These are phyloP conservation scores for Trichoderma sp. DNA, from an alignment of 2,329 filamentous ascomycete genomes.

Conservation along the genomic window DNA sequence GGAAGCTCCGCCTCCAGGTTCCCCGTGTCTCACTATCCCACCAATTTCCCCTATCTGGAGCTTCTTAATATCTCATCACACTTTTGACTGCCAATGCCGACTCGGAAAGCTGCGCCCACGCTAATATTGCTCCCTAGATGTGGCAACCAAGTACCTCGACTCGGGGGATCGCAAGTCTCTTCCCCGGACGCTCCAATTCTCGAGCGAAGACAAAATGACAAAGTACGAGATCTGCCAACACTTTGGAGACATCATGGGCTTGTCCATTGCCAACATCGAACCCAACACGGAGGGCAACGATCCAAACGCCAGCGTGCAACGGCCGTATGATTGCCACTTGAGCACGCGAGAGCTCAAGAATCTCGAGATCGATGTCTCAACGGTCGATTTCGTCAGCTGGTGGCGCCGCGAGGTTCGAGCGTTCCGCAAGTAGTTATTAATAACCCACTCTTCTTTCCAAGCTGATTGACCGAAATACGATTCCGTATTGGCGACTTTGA, in stretches of 20 bases:
- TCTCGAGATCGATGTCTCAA: conserved; percentile 70
- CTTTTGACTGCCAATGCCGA: neutral
- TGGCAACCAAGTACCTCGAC: conserved; percentile 66
- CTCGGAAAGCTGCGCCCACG: neutral
- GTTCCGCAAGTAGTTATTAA: conserved; percentile 49
- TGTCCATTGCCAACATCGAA: conserved; percentile 66
- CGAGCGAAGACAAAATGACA: conserved; percentile 79
- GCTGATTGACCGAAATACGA: neutral
- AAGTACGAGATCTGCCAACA: conserved; percentile 85
- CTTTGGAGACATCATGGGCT: conserved; percentile 75
- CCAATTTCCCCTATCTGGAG: neutral
- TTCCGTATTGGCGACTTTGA: neutral
- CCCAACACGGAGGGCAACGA: conserved; percentile 71
- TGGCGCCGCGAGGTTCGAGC: conserved; percentile 67
- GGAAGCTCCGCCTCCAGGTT: neutral
- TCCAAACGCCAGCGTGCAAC: conserved; percentile 66
- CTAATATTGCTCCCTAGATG: conserved; percentile 47
- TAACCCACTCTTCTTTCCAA: neutral
- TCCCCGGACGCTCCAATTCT: conserved; percentile 77
- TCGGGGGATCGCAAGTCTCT: conserved; percentile 51
- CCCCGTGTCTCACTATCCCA: conserved; percentile 13
- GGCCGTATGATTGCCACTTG: conserved; percentile 86
- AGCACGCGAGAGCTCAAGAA: conserved; percentile 72
- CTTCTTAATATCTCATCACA: neutral
- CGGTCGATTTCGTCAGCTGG: conserved; percentile 76